Conservation (phyloP, 1,284 basidiomycete genomes). For the Cryptococcus hybrid region DNA sequence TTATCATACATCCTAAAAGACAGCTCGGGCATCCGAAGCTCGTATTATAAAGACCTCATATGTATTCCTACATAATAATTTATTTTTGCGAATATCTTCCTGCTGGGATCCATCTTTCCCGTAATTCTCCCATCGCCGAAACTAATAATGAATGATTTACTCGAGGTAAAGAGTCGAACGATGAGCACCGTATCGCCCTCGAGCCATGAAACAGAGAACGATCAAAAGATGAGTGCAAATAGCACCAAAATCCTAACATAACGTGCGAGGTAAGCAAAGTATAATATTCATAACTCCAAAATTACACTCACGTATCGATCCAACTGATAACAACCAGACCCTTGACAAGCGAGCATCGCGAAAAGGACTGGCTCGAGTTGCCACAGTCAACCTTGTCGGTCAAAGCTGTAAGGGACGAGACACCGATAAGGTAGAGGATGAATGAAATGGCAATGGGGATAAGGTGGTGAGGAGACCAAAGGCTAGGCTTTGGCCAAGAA, state of each 20-base stretch:
- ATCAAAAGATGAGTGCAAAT: slow-evolving; percentile 42
- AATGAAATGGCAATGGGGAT: slow-evolving; percentile 43
- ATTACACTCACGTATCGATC: slow-evolving; percentile 45
- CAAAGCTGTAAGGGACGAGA: slow-evolving; percentile 45
- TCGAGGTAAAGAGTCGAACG: slow-evolving; percentile 40
- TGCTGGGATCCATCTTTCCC: too few species aligned
- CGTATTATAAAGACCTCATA: too few species aligned
- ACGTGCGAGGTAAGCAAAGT: background rate
- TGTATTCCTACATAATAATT: too few species aligned
- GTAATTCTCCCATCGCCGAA: too few species aligned
- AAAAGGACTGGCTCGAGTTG: slow-evolving; percentile 28
- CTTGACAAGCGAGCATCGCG: slow-evolving; percentile 47
- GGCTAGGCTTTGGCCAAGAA: slow-evolving; percentile 32
- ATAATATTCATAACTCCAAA: background rate
- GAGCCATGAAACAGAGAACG: slow-evolving; percentile 46
- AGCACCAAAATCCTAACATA: slow-evolving; percentile 25
- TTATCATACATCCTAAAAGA: too few species aligned
- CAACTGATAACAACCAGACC: slow-evolving; percentile 48
- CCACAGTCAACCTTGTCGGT: slow-evolving; percentile 44
- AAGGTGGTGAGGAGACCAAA: slow-evolving; percentile 50
- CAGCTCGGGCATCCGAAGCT: too few species aligned
- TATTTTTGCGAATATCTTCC: too few species aligned
- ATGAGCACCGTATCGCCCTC: slow-evolving; percentile 40
- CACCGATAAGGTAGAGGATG: slow-evolving; percentile 50
- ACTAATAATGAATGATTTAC: slow-evolving; percentile 8